Base-by-base conservation (phyloP, 2,329 filamentous ascomycete species). In the Westerdykella aurantiaca region DNA sequence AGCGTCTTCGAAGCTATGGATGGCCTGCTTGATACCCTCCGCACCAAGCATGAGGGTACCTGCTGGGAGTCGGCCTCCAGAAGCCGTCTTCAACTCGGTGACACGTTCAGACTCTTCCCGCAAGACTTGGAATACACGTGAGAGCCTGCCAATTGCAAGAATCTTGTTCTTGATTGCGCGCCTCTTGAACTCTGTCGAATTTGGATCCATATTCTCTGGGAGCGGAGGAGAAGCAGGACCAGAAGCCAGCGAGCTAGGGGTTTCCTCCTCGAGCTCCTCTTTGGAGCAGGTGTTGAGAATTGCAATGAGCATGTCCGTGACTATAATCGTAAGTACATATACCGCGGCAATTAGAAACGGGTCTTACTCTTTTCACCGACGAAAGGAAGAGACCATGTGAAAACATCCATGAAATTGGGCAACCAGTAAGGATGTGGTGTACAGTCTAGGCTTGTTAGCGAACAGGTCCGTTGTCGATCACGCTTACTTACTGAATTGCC, bases 101-200 rank as follows among this genome's bases (percentile, higher is more conserved):
- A 98, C 90, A 58, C 86, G 82, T 75, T 98, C 93, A 2, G 90
- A 95, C 71, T 98, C 93, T 72, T 98, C 93, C 61, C 93, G 88
- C 57, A 98, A 72, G 40, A 98, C 93, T 68, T 98, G 93, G 83
- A 98, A 98, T 48, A 98, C 93, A 58, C 93, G 87, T 31, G 93
- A 97, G 52, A 98, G 78, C 56, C 93, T 88, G 23, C 93, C 93
- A 61, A 98, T 98, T 48, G 93, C 93, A 58, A 98, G 75, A 63
- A 98, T 97, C 77, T 98, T 98, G 82, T 98, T 98, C 79, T 97
- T 97, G 79, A 98, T 95, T 3, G 90, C 90, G 37, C 90, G 84
- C 61, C 93, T 81, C 78, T 96, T 97, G 76, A 85, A 91, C 66
- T 98, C 93, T 58, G 85, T 88, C 41, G 85, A 90, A 40, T 95